Conservation (phyloP, 1,284 basidiomycete genomes). For the Leccinum angustisporum region DNA sequence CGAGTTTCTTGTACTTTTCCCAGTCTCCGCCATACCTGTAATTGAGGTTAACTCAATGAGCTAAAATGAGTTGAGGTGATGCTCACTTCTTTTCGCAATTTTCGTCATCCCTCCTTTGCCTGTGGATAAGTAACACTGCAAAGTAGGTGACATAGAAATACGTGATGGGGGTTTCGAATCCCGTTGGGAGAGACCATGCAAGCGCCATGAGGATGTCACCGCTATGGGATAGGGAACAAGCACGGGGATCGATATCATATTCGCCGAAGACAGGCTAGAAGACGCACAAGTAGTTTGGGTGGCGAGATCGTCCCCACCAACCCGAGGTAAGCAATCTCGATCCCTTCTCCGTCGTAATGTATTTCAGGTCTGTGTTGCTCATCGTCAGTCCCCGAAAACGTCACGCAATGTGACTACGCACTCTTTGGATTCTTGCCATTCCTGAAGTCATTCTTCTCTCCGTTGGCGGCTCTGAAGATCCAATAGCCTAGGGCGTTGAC, state of each 20-base stretch:
- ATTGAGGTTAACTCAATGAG: not conserved
- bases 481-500: conserved; percentile 83
- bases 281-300: conserved; percentile 89
- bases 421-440: conserved; percentile 94
- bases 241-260: not conserved
- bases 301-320: conserved; percentile 95
- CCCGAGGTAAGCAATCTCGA: conserved; percentile 92
- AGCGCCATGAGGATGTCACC: conserved; percentile 90
- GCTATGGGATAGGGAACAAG: conserved; percentile 35
- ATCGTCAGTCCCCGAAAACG: conserved; percentile 5
- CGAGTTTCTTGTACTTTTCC: conserved; percentile 83
- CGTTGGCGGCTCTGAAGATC: conserved; percentile 89
- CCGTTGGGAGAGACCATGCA: conserved; percentile 93
- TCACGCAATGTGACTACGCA: conserved; percentile 25
- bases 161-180: conserved; percentile 88
- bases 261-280: not conserved
- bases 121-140: conserved; percentile 85
- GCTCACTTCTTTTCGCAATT: conserved; percentile 84
- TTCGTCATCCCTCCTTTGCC: conserved; percentile 91
- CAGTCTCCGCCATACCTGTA: conserved; percentile 83
- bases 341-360: conserved; percentile 82
- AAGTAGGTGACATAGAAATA: conserved; percentile 97
- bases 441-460: conserved; percentile 95
- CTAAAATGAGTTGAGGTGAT: not conserved
- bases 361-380: conserved; percentile 62